phyloP scores from a whole-genome alignment of 169 alveolate genomes.

The Cryptosporidium xiaoi region DNA sequence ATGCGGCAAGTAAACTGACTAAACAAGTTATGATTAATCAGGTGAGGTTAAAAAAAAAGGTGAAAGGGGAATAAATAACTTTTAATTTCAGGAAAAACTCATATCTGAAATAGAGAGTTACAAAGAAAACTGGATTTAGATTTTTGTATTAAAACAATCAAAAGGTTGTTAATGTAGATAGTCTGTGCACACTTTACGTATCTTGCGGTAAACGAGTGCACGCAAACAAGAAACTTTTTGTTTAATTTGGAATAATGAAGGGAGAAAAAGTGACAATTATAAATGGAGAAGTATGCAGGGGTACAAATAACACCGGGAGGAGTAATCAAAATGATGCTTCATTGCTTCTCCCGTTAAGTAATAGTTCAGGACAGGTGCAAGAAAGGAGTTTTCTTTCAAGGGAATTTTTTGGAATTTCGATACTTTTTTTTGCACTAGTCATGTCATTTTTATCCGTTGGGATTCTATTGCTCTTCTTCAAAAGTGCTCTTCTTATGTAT shows the following conservation, averaged over 20 bases:
- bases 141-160: not conserved
- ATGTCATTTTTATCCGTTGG: not conserved
- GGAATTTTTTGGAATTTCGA: not conserved
- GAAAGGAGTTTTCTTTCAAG: not conserved
- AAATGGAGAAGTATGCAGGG: slow-evolving; percentile 8
- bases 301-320: not conserved
- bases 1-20: slow-evolving; percentile 15
- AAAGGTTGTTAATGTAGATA: not conserved
- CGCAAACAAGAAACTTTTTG: not conserved
- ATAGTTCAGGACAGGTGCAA: not conserved
- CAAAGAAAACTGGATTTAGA: slow-evolving; percentile 22
- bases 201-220: slow-evolving; percentile 9
- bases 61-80: not conserved
- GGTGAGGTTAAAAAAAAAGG: slow-evolving; percentile 20
- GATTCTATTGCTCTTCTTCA: not conserved
- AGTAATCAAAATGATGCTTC: not conserved
- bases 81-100: slow-evolving; percentile 2
- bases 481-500: slow-evolving; percentile 1
- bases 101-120: not conserved
- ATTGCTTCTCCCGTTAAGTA: not conserved
- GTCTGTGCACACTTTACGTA: not conserved
- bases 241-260: not conserved
- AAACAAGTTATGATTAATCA: slow-evolving; percentile 18
- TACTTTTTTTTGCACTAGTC: slow-evolving; percentile 7
- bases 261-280: slow-evolving; percentile 13